phyloP scores from a whole-genome alignment of 2,329 filamentous ascomycete species.

The Trichothecium roseum region DNA sequence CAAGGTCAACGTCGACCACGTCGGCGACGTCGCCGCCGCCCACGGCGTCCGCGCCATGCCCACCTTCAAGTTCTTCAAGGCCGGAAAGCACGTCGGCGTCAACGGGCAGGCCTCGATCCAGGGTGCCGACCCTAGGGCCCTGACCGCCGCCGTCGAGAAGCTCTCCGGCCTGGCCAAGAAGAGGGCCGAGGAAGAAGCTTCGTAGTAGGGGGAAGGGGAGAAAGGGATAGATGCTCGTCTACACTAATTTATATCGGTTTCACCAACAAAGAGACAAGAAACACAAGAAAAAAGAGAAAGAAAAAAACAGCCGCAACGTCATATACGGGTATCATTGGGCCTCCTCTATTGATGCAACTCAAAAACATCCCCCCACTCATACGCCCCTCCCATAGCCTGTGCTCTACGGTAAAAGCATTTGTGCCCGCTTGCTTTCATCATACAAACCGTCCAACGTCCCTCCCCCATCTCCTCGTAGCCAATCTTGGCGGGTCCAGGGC shows the following conservation, averaged over 20 bases:
- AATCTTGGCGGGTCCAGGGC: too few relatives aligned
- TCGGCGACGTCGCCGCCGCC: slow-evolving; percentile 62
- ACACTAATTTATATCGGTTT: too few relatives aligned
- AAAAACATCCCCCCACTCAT: too few relatives aligned
- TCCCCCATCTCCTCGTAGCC: too few relatives aligned
- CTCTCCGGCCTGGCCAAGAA: slow-evolving; percentile 23
- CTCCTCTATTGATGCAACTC: slow-evolving; percentile 15
- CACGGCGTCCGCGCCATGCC: slow-evolving; percentile 86
- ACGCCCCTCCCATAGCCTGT: too few relatives aligned
- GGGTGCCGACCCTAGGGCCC: slow-evolving; percentile 19
- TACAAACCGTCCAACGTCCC: too few relatives aligned
- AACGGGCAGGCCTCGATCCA: slow-evolving; percentile 19
- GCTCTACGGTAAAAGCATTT: too few relatives aligned
- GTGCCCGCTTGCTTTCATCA: too few relatives aligned
- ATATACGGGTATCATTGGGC: slow-evolving; percentile 28
- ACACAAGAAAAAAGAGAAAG: slow-evolving; percentile 2
- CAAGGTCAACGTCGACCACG: slow-evolving; percentile 86
- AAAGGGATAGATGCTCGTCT: slow-evolving; percentile 2
- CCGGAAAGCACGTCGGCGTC: slow-evolving; percentile 36
- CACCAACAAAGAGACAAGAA: neutral
- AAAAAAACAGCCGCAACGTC: too few relatives aligned
- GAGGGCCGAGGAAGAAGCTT: slow-evolving; percentile 12
- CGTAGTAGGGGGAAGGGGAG: neutral
- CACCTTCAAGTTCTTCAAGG: slow-evolving; percentile 81
- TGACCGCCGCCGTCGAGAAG: slow-evolving; percentile 26